Percentiles rank a stretch among this genome's conserved stretches.
Evolutionary conservation across 805 yeast species (phyloP).

Genomic region (Saturnispora sanitii): DNA sequence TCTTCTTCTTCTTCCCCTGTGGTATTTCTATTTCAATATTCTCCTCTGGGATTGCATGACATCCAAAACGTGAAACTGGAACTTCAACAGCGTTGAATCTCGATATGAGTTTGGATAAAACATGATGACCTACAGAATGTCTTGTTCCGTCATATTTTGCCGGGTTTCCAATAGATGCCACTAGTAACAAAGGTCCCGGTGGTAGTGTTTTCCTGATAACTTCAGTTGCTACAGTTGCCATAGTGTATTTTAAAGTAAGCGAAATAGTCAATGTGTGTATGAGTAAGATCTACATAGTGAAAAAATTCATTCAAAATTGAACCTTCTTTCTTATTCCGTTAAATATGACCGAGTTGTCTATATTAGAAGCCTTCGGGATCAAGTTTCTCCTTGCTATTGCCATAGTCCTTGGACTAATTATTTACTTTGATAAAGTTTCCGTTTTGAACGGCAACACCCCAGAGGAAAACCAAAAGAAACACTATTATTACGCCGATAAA

Average conservation of each 20-base stretch:
- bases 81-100: slow-evolving; percentile 1
- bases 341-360: slow-evolving; percentile 1
- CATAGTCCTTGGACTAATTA: slow-evolving; percentile 15
- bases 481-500: slow-evolving; percentile 2
- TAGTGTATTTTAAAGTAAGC: neutral
- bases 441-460: slow-evolving; percentile 15
- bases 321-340: slow-evolving; percentile 1
- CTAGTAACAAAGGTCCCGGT: slow-evolving; percentile 21
- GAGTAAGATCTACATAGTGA: neutral
- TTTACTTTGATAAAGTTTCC: slow-evolving; percentile 20
- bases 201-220: slow-evolving; percentile 1
- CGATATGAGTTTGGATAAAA: slow-evolving; percentile 29
- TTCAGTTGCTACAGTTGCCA: neutral
- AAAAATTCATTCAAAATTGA: neutral
- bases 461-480: slow-evolving; percentile 15
- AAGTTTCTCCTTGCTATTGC: slow-evolving; percentile 20
- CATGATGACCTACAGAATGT: slow-evolving; percentile 68
- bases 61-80: neutral
- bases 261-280: neutral
- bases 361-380: slow-evolving; percentile 16
- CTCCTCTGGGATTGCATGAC: slow-evolving; percentile 1
- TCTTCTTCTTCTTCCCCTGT: neutral
- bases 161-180: slow-evolving; percentile 71
- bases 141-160: slow-evolving; percentile 49
- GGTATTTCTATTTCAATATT: neutral